Evolutionary conservation across 306 rosid species (phyloP), one percentile per base, ranked within the genome.

Genomic region (Lathyrus oleraceus): DNA sequence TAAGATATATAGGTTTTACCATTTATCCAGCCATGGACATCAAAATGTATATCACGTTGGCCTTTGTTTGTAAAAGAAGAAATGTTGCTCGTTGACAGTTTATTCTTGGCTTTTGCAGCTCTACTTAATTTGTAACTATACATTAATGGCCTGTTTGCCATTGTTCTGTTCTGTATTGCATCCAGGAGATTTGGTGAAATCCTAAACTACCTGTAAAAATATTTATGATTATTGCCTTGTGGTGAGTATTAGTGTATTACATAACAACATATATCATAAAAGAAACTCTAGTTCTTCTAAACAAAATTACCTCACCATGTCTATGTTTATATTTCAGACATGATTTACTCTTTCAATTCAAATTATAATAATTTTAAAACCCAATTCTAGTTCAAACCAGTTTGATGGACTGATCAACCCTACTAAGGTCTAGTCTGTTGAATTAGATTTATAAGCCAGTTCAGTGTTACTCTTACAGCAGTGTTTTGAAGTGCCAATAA

Each of bases 11-110:
- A 71, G 20, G 39, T 48, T 68, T 71, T 10, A 20, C 63, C 49
- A 70, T 76, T 64, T 47, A 57, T 54, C 71, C 53, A 61, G 68
- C 71, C 25, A 5, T 51, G 59, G 51, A 28, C 70, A 59, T 70
- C 51, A 62, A 14, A 62, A 61, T 62, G 48, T 60, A 48, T 47
- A 51, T 58, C 69, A n/a, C 48, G 45, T 1, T 56, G 53, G 51
- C 62, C 11, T 9, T n/a, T 70, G 76, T 32, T 73, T 76, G 83
- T 82, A 70, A 68, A 63, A 52, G 42, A 61, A 16, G 27, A 61
- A 61, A 38, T 17, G 48, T 61, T 61, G 67, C 28, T 17, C 28
- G 19, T 36, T 36, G 30, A 39, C 27, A 49, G 43, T 59, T 30
- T n/a, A 59, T 59, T 59, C 23, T 15, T 59, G 43, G 21, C 13